Evolutionary conservation across 1,139 yeast species (phyloP).

Genomic region (Candida sp.): DNA sequence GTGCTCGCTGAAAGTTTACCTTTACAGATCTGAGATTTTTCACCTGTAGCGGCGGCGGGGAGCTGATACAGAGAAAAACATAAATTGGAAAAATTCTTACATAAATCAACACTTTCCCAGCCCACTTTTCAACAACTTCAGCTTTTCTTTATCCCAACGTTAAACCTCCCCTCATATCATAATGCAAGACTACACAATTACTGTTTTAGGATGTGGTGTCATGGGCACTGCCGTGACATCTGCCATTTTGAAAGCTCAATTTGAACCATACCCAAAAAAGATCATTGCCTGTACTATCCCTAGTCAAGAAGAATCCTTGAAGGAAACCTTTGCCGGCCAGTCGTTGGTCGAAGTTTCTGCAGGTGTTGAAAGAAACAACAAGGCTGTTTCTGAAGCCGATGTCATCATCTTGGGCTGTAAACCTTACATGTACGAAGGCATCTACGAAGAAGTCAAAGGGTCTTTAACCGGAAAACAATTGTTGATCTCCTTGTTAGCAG

Average conservation of each 20-base stretch:
- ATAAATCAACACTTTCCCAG: neutral
- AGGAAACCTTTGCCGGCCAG: conserved; percentile 19
- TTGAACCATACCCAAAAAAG: conserved; percentile 66
- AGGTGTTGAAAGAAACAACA: conserved; percentile 53
- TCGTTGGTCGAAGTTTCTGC: conserved; percentile 57
- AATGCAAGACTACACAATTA: conserved; percentile 61
- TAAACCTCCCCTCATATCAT: neutral
- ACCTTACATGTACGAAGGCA: conserved; percentile 75
- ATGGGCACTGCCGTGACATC: conserved; percentile 97
- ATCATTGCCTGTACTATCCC: conserved; percentile 80
- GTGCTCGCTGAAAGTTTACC: conserved; percentile 2
- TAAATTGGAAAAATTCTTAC: no score
- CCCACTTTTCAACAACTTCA: neutral
- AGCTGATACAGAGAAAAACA: no score
- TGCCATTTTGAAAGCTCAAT: conserved; percentile 61
- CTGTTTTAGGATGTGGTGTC: conserved; percentile 92
- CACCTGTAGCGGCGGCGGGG: neutral
- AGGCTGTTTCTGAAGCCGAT: conserved; percentile 66
- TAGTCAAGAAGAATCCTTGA: conserved; percentile 25
- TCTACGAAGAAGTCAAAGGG: conserved; percentile 49
- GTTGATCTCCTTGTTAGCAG: conserved; percentile 87
- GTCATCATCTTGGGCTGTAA: conserved; percentile 85
- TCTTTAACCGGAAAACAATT: conserved; percentile 58
- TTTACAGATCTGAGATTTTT: neutral
- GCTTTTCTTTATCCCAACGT: neutral